Percentiles rank a stretch among this genome's conserved stretches.
Conservation (phyloP, 2,329 filamentous ascomycete genomes). For the Ceratocystis papillata region DNA sequence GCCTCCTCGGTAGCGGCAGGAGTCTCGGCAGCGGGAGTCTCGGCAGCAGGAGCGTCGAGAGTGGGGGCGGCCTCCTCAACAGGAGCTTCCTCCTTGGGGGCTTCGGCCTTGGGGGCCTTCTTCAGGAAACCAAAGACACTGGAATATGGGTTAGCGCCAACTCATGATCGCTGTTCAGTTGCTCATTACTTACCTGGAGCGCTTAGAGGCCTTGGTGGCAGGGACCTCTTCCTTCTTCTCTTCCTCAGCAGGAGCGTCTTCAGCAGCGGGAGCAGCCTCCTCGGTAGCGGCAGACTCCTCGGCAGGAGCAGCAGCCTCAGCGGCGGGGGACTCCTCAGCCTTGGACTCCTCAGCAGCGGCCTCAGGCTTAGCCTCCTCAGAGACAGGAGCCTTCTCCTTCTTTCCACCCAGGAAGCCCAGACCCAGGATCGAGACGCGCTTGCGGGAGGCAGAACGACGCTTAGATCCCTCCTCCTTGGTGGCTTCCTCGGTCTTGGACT, state of each 20-base stretch:
- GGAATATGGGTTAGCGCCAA: constrained; percentile 23
- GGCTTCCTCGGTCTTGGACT: constrained; percentile 32
- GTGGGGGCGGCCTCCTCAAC: constrained; percentile 46
- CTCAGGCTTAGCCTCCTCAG: constrained; percentile 26
- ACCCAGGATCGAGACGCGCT: constrained; percentile 55
- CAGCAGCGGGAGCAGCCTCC: constrained; percentile 35
- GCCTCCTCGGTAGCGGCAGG: constrained; percentile 35
- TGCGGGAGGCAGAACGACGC: constrained; percentile 53
- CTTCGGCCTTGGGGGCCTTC: constrained; percentile 48
- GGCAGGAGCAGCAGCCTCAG: constrained; percentile 35
- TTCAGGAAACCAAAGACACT: constrained; percentile 46
- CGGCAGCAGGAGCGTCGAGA: constrained; percentile 48
- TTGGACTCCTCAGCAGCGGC: constrained; percentile 32
- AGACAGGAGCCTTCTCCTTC: constrained; percentile 34
- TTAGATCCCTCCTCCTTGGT: constrained; percentile 37
- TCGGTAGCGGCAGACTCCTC: constrained; percentile 44
- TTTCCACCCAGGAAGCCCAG: constrained; percentile 51
- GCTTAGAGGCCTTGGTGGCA: constrained; percentile 37
- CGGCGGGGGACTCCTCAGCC: constrained; percentile 33
- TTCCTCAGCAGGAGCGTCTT: constrained; percentile 26
- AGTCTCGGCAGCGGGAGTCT: constrained; percentile 39
- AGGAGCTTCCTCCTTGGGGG: constrained; percentile 38
- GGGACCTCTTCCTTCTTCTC: constrained; percentile 41
- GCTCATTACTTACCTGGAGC: constrained; percentile 33
- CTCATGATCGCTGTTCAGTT: too few relatives aligned